Evolutionary conservation across 1,284 basidiomycete species (phyloP), one percentile per base, ranked within the genome.

Genomic region (Apiotrichum sp.): DNA sequence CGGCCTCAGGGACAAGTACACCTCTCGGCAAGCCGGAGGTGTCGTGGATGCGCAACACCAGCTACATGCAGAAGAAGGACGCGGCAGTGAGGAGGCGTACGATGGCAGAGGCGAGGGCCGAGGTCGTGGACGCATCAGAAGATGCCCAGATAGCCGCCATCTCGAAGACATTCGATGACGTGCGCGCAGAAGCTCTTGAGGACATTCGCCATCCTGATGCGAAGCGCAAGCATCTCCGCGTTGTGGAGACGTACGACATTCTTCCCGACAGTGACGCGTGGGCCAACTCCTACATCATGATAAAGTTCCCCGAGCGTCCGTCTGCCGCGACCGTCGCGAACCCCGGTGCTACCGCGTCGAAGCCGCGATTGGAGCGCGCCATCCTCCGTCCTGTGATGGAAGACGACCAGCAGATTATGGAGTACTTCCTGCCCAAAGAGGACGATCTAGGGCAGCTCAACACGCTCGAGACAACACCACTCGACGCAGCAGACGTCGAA

Each of bases 231-330:
- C 78, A 82, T 48, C 79, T 93, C 16, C 83, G 80, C 0, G 90
- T 90, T 1, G 82, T 90, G 39, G 88, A 91, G 73, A 65, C 85
- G 4, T 95, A 86, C 74, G 87, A 93, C 65, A 78, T 96, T 55
- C 80, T 93, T 32, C 93, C 93, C 0, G 91, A 96, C 68, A 81
- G 82, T 3, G 86, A 89, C 53, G 85, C 90, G 32, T 96, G 90
- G 89, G 83, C 87, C 47, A 93, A 92, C 70, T 84, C 86, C 58
- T 93, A 93, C 71, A 88, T 92, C 66, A 73, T 95, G 57, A 87
- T 95, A 79, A 80, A 86, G 61, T 96, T 93, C 70, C 86, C 86
- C 10, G 92, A 96, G 70, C 80, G 90, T 22, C 93, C 93, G 0
- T 66, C 64, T 8, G 65, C 65, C 22, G 88, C 89, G 10, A 87